Base-by-base conservation (phyloP, 208 protist genomes). In the Acanthamoeba sp. region DNA sequence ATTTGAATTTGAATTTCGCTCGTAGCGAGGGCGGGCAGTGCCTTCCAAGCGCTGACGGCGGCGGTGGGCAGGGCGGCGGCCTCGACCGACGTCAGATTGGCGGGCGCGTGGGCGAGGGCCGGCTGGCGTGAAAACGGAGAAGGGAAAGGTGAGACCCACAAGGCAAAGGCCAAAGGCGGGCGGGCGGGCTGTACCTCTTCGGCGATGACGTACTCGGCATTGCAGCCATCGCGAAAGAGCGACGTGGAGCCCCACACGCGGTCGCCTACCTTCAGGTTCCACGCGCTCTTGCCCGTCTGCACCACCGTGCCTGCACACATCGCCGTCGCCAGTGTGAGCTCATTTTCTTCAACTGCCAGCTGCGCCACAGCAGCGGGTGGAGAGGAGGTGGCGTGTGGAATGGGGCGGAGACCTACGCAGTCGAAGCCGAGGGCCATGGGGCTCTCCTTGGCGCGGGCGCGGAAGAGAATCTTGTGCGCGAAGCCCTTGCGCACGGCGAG, bases 101-200 rank as follows among this genome's bases (percentile, higher is more conserved):
- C n/a, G 27, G 76, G 76, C 45, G 76, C 76, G n/a, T 57, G 76
- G 0, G 76, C 76, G 36, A 84, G 42, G 4, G 76, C 76, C 45
- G 76, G 38, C 76, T 84, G n/a, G 29, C 62, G n/a, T 16, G 59
- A n/a, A n/a, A n/a, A n/a, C n/a, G n/a, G n/a, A n/a, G n/a, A 2
- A n/a, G 59, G 12, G 27, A 69, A 62, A 16, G 18, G 55, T 62
- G 22, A 59, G 55, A 24, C 6, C 9, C 45, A 50, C 45, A 50
- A 50, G 45, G 45, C 12, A 50, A 50, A n/a, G n/a, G n/a, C n/a
- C n/a, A n/a, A n/a, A n/a, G n/a, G n/a, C n/a, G n/a, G n/a, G n/a
- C n/a, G n/a, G n/a, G n/a, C n/a, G n/a, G 45, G 12, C 45, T 16
- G 69, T 80, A 84, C 76, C 76, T 84, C 76, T 50, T 84, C 76